Percentiles rank a stretch among this genome's conserved stretches.
Evolutionary conservation across 768 basidiomycete species (phyloP).

Genomic region (Phanerochaete carnosa): DNA sequence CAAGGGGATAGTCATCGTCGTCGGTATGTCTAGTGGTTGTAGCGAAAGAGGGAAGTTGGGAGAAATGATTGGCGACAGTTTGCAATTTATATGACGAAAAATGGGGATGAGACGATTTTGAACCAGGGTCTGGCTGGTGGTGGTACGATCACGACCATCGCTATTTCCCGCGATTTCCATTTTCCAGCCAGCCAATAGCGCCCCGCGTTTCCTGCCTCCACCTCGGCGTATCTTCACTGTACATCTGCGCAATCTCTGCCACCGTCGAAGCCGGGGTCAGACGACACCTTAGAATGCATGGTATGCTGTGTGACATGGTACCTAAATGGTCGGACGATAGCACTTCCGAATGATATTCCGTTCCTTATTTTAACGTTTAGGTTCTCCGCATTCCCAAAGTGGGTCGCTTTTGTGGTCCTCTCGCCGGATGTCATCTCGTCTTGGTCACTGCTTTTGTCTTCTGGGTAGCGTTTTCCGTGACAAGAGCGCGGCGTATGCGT

Average conservation of each 20-base stretch:
- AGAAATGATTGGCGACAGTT: constrained; percentile 10
- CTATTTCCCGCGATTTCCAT: not conserved
- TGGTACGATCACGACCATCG: constrained; percentile 23
- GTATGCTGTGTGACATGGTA: not conserved
- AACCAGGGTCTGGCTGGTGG: constrained; percentile 9
- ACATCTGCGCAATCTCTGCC: not conserved
- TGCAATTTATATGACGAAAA: constrained; percentile 13
- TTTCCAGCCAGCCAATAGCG: constrained; percentile 6
- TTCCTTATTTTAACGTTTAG: not conserved
- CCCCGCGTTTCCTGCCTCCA: not conserved
- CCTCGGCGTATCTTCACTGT: not conserved
- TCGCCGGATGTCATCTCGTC: not conserved
- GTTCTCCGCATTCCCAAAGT: not conserved
- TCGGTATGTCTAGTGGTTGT: not conserved
- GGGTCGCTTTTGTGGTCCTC: not conserved
- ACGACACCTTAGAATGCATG: not conserved
- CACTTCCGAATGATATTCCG: not conserved
- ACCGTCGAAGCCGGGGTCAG: not conserved
- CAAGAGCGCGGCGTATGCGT: not conserved
- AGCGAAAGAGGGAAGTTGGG: constrained; percentile 7
- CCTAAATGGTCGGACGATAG: not conserved
- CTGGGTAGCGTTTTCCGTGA: not conserved
- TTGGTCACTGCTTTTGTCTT: not conserved
- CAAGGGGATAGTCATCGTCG: constrained; percentile 26
- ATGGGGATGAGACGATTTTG: constrained; percentile 21